Base-by-base conservation (phyloP, 805 yeast species). In the Kazachstania psychrophila region DNA sequence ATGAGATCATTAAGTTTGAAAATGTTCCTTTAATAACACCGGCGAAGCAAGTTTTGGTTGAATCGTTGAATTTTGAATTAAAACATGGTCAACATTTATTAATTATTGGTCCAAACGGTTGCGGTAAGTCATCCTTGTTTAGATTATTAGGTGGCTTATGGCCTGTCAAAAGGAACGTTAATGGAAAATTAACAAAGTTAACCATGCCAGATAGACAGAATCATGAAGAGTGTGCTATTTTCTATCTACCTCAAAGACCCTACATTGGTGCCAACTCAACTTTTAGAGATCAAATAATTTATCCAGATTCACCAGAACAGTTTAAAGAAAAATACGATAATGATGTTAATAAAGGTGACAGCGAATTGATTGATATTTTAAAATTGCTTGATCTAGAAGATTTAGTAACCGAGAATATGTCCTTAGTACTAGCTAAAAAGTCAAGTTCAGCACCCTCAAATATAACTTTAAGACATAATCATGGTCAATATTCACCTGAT, bases 81-180 rank as follows among this genome's bases (percentile, higher is more conserved):
- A 73, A 79, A 43, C 80, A 75, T 23, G 96, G 96, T 24, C 79
- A 87, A 35, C 92, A 88, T 59, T 65, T 88, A 34, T 68, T 88
- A 36, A 87, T 88, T 54, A 87, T 89, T 8, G 97, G 97, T 0
- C 96, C 96, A 11, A 88, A 88, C 54, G 97, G 97, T 1, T 83
- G 95, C 44, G 97, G 97, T 19, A 88, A 88, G 61, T 87, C 96
- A 0, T 88, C 96, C 0, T 64, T 88, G 39, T 88, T 88, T 59
- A 73, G 97, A 54, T 74, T 88, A 51, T 69, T 88, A 32, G 96
- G 96, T 38, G 96, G 96, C 0, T 67, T 88, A 46, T 88, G 97
- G 97, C 94, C 92, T 3, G 78, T 87, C 15, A 65, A 70, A 31
- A 61, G 65, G 23, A 73, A 73, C 23, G 58, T 62, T 17, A 69